Evolutionary conservation across 148 eudicot species (phyloP), one percentile per base, ranked within the genome.

Genomic region (Vaccinium darrowii): DNA sequence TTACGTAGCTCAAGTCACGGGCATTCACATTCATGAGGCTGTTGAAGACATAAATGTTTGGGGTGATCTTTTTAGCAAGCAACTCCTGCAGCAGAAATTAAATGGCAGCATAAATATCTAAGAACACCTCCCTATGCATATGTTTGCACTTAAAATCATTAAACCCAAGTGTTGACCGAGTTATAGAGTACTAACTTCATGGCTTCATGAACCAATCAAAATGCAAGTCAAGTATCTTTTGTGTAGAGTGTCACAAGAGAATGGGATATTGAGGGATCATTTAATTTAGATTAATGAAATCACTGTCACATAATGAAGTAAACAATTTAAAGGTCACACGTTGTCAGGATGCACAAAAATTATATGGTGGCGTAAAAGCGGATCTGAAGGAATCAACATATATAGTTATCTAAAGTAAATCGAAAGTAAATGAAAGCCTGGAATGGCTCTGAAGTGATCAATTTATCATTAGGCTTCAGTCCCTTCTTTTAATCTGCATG

Each of bases 21-120:
- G 99, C 89, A 89, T 96, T 96, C 79, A 93, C 99, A 86, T 95
- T 96, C 97, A 96, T 96, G 73, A 96, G 94, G 86, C 99, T 96
- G 92, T 96, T 96, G 93, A 93, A 91, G 50, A 96, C 98, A 86
- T 90, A 93, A 25, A 92, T 87, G 82, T 96, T 94, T 79, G 99
- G 99, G 83, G 87, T 93, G 63, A 93, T 84, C 76, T 93, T 93
- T 84, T 88, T 84, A 50, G 86, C 88, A 51, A 90, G 90, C 84
- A 96, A 90, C 54, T 90, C 99, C 99, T 94, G 96, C 86, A 89
- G 81, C 27, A 86, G 84, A 78, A 85, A 81, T 51, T 33, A 81
- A 81, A 86, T 79, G 67, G 43, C 67, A 81, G 19, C 53, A 84
- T 36, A 63, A 65, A 81, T 13, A 84, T 36, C 69, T 78, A 84